A percentile compares a stretch with the other conserved stretches of the same genome.
Evolutionary conservation across 2,329 filamentous ascomycete species (phyloP).

Genomic region (Dactylonectria macrodidyma): DNA sequence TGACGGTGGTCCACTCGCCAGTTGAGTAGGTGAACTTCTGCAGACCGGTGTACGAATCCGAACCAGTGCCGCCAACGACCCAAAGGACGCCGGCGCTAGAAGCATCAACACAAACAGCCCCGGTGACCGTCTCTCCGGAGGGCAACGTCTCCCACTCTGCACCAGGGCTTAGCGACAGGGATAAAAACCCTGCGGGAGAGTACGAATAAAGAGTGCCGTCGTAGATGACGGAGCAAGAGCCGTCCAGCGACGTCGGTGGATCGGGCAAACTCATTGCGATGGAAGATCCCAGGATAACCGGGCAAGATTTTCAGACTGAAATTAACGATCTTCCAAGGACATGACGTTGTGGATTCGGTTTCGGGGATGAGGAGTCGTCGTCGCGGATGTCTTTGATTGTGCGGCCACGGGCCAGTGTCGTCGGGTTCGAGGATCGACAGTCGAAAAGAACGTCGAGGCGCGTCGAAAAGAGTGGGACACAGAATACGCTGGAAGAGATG

Average conservation of each 20-base stretch:
- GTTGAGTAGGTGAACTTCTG: constrained; percentile 76
- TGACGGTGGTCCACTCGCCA: constrained; percentile 66
- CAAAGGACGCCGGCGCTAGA: constrained; percentile 75
- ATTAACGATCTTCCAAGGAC: constrained; percentile 41
- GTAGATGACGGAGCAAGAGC: constrained; percentile 86
- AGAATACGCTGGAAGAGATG: constrained; percentile 25
- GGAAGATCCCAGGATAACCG: constrained; percentile 26
- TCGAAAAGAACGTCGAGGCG: constrained; percentile 25
- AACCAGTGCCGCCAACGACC: constrained; percentile 81
- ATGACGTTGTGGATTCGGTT: constrained; percentile 43
- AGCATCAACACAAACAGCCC: constrained; percentile 83
- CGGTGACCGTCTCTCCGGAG: constrained; percentile 79
- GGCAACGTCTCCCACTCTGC: constrained; percentile 79
- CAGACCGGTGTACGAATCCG: constrained; percentile 77
- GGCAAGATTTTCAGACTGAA: constrained; percentile 32
- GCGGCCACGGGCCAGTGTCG: constrained; percentile 25
- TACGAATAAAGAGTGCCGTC: constrained; percentile 89
- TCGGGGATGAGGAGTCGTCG: constrained; percentile 30
- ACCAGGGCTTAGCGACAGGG: constrained; percentile 77
- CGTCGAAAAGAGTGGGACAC: constrained; percentile 18
- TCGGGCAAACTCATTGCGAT: constrained; percentile 78
- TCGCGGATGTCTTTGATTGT: constrained; percentile 27
- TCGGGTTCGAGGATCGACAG: constrained; percentile 23
- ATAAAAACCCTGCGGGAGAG: constrained; percentile 81
- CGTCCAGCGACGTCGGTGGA: constrained; percentile 78